A percentile compares a stretch with the other conserved stretches of the same genome.
phyloP scores from a whole-genome alignment of 139 green algal genomes.

The Micractinium sp. region DNA sequence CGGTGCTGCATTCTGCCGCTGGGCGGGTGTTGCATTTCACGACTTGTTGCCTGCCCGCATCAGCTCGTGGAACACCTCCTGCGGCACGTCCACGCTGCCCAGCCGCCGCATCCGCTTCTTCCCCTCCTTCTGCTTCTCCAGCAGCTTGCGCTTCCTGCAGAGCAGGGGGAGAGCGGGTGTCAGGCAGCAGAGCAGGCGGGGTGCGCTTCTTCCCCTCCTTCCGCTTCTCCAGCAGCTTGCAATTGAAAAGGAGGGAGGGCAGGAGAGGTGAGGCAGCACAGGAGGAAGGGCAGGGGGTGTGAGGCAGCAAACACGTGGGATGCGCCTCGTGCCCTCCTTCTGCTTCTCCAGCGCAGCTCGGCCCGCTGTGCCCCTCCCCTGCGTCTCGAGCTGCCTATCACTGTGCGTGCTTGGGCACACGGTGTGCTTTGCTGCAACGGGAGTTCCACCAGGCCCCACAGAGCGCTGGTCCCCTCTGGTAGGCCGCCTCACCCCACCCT shows the following conservation, averaged over 20 bases:
- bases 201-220: slow-evolving; percentile 97
- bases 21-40: not conserved
- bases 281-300: no score
- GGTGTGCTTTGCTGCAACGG: no score
- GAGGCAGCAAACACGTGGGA: slow-evolving; percentile 58
- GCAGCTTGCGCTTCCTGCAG: slow-evolving; percentile 97
- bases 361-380: no score
- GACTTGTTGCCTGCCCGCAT: slow-evolving; percentile 37
- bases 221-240: slow-evolving; percentile 99
- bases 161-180: not conserved
- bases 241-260: slow-evolving; percentile 41
- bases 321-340: slow-evolving; percentile 96
- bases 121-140: slow-evolving; percentile 97
- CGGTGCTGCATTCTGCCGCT: no score
- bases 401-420: no score
- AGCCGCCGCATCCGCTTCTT: slow-evolving; percentile 95
- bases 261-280: not conserved
- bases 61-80: slow-evolving; percentile 87
- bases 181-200: slow-evolving; percentile 47
- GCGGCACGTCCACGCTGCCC: slow-evolving; percentile 87
- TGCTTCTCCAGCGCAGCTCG: slow-evolving; percentile 72
- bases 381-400: no score
- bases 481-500: no score
- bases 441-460: no score
- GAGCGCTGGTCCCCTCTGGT: no score